Evolutionary conservation across 768 basidiomycete species (phyloP).

Genomic region (Baorangia bicolor): DNA sequence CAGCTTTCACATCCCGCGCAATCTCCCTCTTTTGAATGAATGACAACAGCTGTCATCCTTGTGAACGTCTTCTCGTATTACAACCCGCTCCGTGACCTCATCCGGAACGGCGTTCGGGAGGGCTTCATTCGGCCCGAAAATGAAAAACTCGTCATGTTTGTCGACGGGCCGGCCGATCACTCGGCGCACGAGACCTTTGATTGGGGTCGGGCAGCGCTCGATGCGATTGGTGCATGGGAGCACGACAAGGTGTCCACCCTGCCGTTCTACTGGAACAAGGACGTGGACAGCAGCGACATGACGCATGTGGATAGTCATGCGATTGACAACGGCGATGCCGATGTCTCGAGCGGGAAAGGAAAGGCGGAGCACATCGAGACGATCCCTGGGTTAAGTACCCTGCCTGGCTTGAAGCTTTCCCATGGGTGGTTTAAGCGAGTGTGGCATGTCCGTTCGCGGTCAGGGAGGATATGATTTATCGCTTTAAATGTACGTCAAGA

Average conservation of each 20-base stretch:
- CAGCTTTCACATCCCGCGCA: not conserved
- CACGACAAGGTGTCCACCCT: slow-evolving; percentile 29
- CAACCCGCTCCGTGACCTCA: slow-evolving; percentile 74
- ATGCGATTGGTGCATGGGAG: slow-evolving; percentile 63
- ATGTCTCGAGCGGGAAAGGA: not conserved
- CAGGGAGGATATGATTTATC: slow-evolving; percentile 20
- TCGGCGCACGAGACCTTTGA: slow-evolving; percentile 60
- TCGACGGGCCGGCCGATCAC: slow-evolving; percentile 65
- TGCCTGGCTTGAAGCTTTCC: slow-evolving; percentile 25
- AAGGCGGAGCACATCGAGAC: slow-evolving; percentile 22
- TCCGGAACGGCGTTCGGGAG: slow-evolving; percentile 60
- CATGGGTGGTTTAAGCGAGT: slow-evolving; percentile 34
- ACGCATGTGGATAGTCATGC: slow-evolving; percentile 11
- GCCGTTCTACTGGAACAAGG: slow-evolving; percentile 52
- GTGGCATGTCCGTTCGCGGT: slow-evolving; percentile 33
- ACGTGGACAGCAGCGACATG: slow-evolving; percentile 35
- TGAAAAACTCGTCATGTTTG: slow-evolving; percentile 63
- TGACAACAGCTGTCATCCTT: slow-evolving; percentile 67
- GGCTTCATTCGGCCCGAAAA: slow-evolving; percentile 74
- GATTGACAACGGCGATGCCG: not conserved
- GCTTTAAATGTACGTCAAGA: not conserved
- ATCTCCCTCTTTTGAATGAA: not conserved
- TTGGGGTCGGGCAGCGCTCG: slow-evolving; percentile 73
- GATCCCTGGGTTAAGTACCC: slow-evolving; percentile 18
- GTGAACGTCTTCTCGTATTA: slow-evolving; percentile 87